Conservation (phyloP, 257 asterid genomes). For the Ligustrum vulgare region DNA sequence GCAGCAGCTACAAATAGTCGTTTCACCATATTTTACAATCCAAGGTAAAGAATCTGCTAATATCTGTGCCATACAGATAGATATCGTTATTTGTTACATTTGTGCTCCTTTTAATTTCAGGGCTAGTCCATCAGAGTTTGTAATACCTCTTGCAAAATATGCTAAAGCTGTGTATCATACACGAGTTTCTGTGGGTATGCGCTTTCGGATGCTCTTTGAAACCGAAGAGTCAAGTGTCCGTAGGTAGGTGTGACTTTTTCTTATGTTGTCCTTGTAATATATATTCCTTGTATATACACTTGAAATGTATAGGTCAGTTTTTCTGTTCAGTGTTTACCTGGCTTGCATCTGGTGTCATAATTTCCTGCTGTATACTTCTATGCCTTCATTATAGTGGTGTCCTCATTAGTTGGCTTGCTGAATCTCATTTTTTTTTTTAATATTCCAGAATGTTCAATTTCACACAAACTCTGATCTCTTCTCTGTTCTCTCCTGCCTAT, state of each 20-base stretch:
- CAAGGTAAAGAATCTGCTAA: constrained; percentile 49
- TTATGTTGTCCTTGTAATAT: neutral
- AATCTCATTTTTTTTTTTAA: neutral
- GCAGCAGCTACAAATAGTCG: constrained; percentile 93
- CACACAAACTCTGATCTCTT: neutral
- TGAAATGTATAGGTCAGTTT: neutral
- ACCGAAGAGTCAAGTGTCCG: constrained; percentile 94
- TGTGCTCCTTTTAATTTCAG: constrained; percentile 40
- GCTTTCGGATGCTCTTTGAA: constrained; percentile 92
- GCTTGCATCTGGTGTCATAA: neutral
- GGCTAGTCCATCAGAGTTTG: constrained; percentile 92
- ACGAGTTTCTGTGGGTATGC: constrained; percentile 89
- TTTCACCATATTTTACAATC: constrained; percentile 82
- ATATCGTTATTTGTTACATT: constrained; percentile 6
- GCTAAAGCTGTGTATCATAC: constrained; percentile 88
- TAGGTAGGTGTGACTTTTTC: constrained; percentile 48
- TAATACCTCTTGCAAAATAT: constrained; percentile 82
- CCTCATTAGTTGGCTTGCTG: neutral
- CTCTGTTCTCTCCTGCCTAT: neutral
- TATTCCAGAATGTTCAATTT: neutral
- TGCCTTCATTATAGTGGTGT: neutral
- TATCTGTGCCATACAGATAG: constrained; percentile 6
- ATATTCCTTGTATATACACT: neutral
- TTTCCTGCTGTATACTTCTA: neutral
- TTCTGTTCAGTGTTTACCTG: neutral